phyloP scores from a whole-genome alignment of 176 grass and related monocot species.

The Oryza officinalis region DNA sequence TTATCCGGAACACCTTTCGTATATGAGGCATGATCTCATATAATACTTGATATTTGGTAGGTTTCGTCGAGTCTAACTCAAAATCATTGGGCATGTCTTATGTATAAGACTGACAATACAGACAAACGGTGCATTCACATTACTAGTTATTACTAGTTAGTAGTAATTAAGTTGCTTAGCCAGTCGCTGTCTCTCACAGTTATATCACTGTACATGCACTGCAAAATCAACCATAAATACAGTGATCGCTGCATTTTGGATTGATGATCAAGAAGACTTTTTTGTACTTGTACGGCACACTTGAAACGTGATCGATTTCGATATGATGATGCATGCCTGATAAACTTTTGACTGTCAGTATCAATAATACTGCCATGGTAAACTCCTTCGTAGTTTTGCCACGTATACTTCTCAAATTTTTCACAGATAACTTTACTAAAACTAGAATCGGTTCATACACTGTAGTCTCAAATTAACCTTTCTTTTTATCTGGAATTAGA shows the following conservation, averaged over 20 bases:
- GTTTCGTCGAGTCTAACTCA: too few species aligned
- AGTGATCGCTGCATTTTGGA: neutral
- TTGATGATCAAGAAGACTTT: neutral
- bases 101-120: too few species aligned
- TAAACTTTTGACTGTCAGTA: neutral
- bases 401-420: too few species aligned
- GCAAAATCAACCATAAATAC: constrained; percentile 33
- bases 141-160: neutral
- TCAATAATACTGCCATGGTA: neutral
- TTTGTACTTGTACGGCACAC: neutral
- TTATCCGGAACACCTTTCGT: too few species aligned
- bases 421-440: too few species aligned
- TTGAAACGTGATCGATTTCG: constrained; percentile 9
- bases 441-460: neutral
- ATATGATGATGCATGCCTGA: neutral
- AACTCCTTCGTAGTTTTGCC: too few species aligned
- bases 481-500: neutral
- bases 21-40: too few species aligned
- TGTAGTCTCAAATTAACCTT: neutral
- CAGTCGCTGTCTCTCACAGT: constrained; percentile 29
- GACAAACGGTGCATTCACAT: constrained; percentile 17
- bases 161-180: neutral
- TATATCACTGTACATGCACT: neutral
- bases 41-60: too few species aligned
- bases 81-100: too few species aligned